phyloP scores from a whole-genome alignment of 495 filamentous ascomycete genomes.

The Penicillium mononematosum region DNA sequence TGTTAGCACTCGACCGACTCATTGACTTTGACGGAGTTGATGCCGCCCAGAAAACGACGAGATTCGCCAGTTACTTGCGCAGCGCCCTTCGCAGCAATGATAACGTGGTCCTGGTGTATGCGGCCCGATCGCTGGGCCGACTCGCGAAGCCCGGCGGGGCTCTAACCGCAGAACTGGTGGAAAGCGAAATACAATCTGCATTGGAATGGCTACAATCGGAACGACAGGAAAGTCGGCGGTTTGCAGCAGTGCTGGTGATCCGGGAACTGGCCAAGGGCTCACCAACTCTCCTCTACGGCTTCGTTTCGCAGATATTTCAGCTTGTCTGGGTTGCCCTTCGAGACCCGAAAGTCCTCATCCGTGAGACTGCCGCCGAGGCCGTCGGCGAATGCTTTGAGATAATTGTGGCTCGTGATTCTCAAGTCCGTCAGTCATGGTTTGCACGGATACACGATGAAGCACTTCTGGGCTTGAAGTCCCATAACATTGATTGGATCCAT shows the following conservation, averaged over 20 bases:
- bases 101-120: slow-evolving; percentile 78
- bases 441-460: slow-evolving; percentile 82
- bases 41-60: slow-evolving; percentile 86
- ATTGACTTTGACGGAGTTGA: slow-evolving; percentile 97
- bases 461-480: slow-evolving; percentile 69
- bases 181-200: slow-evolving; percentile 91
- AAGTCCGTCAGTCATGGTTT: slow-evolving; percentile 82
- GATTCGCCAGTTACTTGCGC: slow-evolving; percentile 87
- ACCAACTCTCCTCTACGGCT: slow-evolving; percentile 88
- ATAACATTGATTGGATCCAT: slow-evolving; percentile 81
- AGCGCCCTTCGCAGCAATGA: slow-evolving; percentile 86
- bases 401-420: slow-evolving; percentile 83
- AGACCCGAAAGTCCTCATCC: slow-evolving; percentile 84
- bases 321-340: slow-evolving; percentile 92
- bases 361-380: slow-evolving; percentile 85
- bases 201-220: slow-evolving; percentile 97
- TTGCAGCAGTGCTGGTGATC: slow-evolving; percentile 86
- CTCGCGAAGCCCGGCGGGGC: slow-evolving; percentile 91
- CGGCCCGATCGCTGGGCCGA: slow-evolving; percentile 81
- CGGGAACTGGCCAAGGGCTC: slow-evolving; percentile 87
- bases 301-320: slow-evolving; percentile 85
- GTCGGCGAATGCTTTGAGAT: slow-evolving; percentile 92
- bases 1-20: slow-evolving; percentile 85
- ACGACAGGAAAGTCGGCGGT: slow-evolving; percentile 84
- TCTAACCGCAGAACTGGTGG: slow-evolving; percentile 91